phyloP scores from a whole-genome alignment of 2,329 filamentous ascomycete species.

The Emericellopsis atlantica region DNA sequence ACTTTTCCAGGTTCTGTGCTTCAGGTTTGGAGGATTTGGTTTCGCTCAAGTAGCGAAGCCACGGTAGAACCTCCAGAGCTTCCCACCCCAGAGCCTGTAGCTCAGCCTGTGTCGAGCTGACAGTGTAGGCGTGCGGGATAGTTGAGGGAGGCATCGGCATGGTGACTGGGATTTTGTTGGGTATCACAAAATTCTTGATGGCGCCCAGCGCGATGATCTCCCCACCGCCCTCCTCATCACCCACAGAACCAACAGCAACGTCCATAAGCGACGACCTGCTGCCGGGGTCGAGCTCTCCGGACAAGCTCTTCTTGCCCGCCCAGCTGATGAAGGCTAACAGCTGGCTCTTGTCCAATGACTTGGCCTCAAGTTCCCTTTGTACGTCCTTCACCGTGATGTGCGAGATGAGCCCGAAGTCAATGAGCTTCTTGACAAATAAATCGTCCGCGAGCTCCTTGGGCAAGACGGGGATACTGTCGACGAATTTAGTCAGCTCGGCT shows the following conservation, averaged over 20 bases:
- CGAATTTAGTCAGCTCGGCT: conserved; percentile 56
- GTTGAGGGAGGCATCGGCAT: conserved; percentile 72
- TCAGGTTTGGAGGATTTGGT: conserved; percentile 45
- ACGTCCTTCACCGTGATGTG: conserved; percentile 83
- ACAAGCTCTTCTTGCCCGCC: conserved; percentile 59
- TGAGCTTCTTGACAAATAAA: conserved; percentile 69
- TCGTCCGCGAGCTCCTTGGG: conserved; percentile 61
- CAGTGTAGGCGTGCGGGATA: conserved; percentile 75
- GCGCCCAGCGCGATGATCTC: conserved; percentile 66
- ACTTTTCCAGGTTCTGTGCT: conserved; percentile 58
- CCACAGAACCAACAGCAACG: conserved; percentile 63
- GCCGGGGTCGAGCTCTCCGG: conserved; percentile 57
- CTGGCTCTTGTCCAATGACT: conserved; percentile 68
- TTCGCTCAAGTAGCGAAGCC: conserved; percentile 72
- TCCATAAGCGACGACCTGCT: conserved; percentile 62
- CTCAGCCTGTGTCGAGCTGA: conserved; percentile 50
- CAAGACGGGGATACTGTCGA: conserved; percentile 79
- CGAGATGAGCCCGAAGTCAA: conserved; percentile 75
- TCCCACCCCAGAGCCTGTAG: conserved; percentile 77
- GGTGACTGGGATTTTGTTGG: conserved; percentile 67
- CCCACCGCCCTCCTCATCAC: conserved; percentile 47
- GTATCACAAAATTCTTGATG: conserved; percentile 63
- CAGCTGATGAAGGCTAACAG: conserved; percentile 75
- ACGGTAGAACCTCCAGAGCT: conserved; percentile 71
- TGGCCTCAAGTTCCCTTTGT: conserved; percentile 66